Evolutionary conservation across 192 early-diverging fungal species (phyloP), one percentile per base, ranked within the genome.

Genomic region (Podila epicladia): DNA sequence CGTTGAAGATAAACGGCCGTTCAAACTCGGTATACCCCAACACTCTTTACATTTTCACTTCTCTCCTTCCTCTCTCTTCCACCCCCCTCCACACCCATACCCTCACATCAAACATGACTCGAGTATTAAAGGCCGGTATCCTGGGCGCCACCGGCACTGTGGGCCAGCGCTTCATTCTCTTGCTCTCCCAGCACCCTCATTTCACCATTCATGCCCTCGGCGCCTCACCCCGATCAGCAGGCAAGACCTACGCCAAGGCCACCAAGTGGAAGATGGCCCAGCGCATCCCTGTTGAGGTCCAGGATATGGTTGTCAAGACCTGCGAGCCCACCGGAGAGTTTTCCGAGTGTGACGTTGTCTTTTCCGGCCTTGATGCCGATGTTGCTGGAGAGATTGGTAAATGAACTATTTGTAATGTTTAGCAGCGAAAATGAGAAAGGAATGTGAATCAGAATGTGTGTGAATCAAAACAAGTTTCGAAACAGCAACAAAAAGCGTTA

Each of bases 131-230:
- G 74, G 96, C 94, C 45, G 97, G 94, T 69, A 92, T 99, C 68
- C 93, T 99, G 59, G 97, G 97, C 68, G 97, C 97, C 35, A 99
- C 97, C 1, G 97, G 97, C 78, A 99, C 96, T 26, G 97, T 99
- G 53, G 98, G 98, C 37, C 98, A 99, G 83, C 93, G 98, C 31
- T 99, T 99, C 72, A 96, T 98, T 64, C 87, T 94, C 69, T 87
- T 99, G 57, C 90, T 99, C 60, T 90, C 92, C 7, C 80, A 88
- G 62, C 95, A 99, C 86, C 96, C 97, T 62, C 83, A 87, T 69
- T 97, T 99, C 84, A 82, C 85, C 63, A 91, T 99, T 82, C 91
- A 92, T 80, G 92, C 94, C 51, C 86, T 99, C 22, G 97, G 98
- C 57, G 98, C 98, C 26, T 95, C 94, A 20, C 83, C 92, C 65